These are phyloP conservation scores for Penicillium digitatum DNA, from an alignment of 2,329 filamentous ascomycete genomes.

Conservation along the genomic window DNA sequence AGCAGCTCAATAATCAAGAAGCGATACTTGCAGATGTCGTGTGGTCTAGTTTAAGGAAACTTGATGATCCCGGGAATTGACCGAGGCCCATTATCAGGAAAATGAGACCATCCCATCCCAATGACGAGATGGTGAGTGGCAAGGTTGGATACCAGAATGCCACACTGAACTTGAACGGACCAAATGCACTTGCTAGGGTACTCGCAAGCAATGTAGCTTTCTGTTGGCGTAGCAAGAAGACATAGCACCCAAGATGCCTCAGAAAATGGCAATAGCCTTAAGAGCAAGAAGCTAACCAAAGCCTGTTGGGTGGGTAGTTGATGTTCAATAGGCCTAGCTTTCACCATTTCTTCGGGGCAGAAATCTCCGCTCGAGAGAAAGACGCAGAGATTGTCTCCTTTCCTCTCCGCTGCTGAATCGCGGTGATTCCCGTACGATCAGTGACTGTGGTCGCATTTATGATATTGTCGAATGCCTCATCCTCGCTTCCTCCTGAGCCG, in stretches of 20 bases:
- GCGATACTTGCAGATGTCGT: not conserved
- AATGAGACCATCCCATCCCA: not conserved
- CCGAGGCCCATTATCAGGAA: not conserved
- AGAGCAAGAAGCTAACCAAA: not conserved
- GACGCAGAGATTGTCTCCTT: conserved; percentile 49
- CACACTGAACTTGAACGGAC: not conserved
- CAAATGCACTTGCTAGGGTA: not conserved
- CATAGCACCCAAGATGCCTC: not conserved
- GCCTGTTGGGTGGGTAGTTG: not conserved
- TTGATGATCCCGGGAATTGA: not conserved
- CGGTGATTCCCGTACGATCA: conserved; percentile 71
- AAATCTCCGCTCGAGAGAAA: conserved; percentile 48
- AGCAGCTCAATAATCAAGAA: not conserved
- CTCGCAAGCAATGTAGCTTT: not conserved
- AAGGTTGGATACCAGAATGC: not conserved
- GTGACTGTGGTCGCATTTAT: conserved; percentile 88
- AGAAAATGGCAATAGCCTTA: not conserved
- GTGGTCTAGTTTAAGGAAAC: not conserved
- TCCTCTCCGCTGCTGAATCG: conserved; percentile 55
- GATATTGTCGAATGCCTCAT: conserved; percentile 85
- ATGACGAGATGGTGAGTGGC: not conserved
- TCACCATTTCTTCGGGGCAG: conserved; percentile 48
- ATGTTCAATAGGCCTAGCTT: not conserved
- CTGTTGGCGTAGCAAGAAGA: not conserved
- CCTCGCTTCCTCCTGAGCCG: conserved; percentile 62